Base-by-base conservation (phyloP, 2,329 filamentous ascomycete genomes). In the Cyclaneusma minus region DNA sequence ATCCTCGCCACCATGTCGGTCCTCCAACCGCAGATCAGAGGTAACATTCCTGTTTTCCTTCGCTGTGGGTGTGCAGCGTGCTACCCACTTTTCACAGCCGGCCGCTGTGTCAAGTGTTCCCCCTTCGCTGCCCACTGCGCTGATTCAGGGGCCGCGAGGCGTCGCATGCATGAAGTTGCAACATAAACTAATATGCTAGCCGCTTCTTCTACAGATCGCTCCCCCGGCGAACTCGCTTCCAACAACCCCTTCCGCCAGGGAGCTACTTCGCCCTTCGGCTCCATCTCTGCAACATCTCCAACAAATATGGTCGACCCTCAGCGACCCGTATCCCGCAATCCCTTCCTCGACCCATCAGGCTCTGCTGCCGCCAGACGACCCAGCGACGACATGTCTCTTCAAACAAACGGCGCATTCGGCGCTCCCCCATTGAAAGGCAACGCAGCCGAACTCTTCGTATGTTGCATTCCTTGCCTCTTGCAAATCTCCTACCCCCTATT, bases 231-330 rank as follows among this genome's bases (percentile, higher is more conserved):
- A 52, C 66, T 84, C 30, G 53, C 56, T 44, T 73, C 74, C 50
- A 84, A 84, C 63, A 85, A 85, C 48, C 79, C 79, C 35, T 85
- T 68, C 47, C 74, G 78, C 57, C 81, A 81, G 51, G 70, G 75
- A 44, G 69, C 73, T 36, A 58, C 61, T 19, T 80, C 76, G 36
- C 74, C 67, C 26, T 48, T 54, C 45, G 46, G 45, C 42, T 56
- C 43, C 36, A 45, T 41, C 44, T 45, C 40, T 51, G 56, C 55
- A 39, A 52, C 51, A 35, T 74, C 65, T 36, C 71, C 64, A 34
- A 70, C 71, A 45, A 67, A 69, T 51, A 66, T 71, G 50, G 60
- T 56, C 35, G 54, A 58, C 40, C 54, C 58, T 40, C 46, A 42
- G 40, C 64, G 73, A 44, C 74, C 73, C 29, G 52, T 70, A 31